Conservation (phyloP, 305 asterid genomes). For the Rubia tinctorum region DNA sequence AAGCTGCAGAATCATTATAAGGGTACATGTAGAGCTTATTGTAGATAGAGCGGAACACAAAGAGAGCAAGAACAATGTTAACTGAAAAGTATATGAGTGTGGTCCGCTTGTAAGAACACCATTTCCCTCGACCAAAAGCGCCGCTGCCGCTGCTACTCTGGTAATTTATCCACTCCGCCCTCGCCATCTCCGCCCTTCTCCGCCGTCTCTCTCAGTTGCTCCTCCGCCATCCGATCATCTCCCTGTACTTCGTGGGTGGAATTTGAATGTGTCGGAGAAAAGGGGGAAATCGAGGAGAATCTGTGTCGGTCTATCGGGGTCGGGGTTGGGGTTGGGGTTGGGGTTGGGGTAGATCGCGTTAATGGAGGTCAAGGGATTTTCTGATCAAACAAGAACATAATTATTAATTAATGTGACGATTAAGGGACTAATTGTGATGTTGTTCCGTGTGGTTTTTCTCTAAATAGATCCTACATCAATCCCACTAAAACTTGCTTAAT, state of each 20-base stretch:
- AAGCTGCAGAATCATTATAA: conserved; percentile 35
- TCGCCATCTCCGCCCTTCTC: conserved; percentile 52
- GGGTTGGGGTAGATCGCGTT: conserved; percentile 4
- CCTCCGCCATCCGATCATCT: conserved; percentile 49
- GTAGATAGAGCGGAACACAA: conserved; percentile 71
- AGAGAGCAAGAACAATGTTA: conserved; percentile 71
- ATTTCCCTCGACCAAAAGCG: conserved; percentile 38
- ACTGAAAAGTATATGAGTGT: conserved; percentile 61
- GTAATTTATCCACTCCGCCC: conserved; percentile 51
- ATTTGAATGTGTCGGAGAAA: neutral
- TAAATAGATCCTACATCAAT: too few relatives aligned
- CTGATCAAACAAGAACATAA: conserved; percentile 6
- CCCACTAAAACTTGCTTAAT: too few relatives aligned
- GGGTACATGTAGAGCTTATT: conserved; percentile 65
- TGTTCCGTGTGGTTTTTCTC: neutral
- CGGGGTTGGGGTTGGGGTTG: neutral
- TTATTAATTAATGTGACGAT: neutral
- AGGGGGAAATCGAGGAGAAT: neutral
- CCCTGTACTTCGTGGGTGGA: conserved; percentile 28
- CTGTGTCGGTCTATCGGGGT: neutral
- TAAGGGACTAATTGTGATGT: neutral
- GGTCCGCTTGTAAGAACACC: conserved; percentile 75
- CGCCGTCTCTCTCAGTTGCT: conserved; percentile 34
- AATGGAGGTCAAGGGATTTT: conserved; percentile 5
- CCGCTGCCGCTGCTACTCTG: conserved; percentile 15